Conservation (phyloP, 225 moss, liverwort and hornwort genomes). For the Neckera pumila region DNA sequence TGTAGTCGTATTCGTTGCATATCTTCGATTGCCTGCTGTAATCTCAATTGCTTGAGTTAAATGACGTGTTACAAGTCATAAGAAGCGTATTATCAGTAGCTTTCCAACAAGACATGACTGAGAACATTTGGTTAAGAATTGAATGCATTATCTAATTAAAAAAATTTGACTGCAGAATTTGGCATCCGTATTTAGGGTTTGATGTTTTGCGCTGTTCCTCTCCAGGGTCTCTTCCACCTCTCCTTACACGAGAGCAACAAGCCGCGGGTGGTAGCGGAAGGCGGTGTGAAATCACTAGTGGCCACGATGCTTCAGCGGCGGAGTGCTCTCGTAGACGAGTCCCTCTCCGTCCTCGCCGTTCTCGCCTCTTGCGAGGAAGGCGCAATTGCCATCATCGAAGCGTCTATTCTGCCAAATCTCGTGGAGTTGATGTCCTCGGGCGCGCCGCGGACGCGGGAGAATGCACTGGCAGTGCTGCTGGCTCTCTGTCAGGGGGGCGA, state of each 20-base stretch:
- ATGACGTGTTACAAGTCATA: too few relatives aligned
- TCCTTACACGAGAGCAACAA: slow-evolving; percentile 42
- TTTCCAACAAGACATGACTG: neutral
- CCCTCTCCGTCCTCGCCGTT: slow-evolving; percentile 40
- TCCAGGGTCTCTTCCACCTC: slow-evolving; percentile 44
- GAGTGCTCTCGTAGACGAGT: slow-evolving; percentile 35
- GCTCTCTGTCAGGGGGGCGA: slow-evolving; percentile 26
- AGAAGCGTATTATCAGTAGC: too few relatives aligned
- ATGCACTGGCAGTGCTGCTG: slow-evolving; percentile 35
- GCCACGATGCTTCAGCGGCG: slow-evolving; percentile 6
- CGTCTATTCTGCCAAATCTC: slow-evolving; percentile 30
- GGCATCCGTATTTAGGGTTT: neutral
- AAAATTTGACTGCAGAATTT: neutral
- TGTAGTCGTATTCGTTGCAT: neutral
- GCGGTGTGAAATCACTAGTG: slow-evolving; percentile 19
- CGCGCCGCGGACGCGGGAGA: slow-evolving; percentile 38
- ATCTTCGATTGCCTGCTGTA: neutral
- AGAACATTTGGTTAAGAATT: neutral
- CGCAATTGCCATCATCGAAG: slow-evolving; percentile 8
- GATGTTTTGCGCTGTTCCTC: neutral
- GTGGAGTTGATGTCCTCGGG: slow-evolving; percentile 31
- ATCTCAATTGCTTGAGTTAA: neutral
- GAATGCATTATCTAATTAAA: neutral
- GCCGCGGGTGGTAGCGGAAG: slow-evolving; percentile 25
- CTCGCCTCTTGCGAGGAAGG: slow-evolving; percentile 34